These are phyloP conservation scores for Tolypocladium inflatum DNA, from an alignment of 2,329 filamentous ascomycete genomes.

Conservation along the genomic window DNA sequence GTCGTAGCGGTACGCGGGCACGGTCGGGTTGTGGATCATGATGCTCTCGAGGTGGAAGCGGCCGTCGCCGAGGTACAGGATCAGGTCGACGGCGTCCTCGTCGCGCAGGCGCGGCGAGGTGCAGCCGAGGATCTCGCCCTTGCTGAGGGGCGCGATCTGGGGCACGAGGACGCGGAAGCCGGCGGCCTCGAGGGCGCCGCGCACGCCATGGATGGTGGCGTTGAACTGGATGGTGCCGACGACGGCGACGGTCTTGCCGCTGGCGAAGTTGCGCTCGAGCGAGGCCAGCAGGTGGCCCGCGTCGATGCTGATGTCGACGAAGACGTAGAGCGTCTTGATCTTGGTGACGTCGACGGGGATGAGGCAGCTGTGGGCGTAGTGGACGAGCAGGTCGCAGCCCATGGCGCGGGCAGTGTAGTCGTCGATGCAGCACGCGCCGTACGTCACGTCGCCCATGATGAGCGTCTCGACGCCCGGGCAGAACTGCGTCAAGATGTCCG, in stretches of 20 bases:
- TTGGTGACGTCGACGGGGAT: constrained; percentile 94
- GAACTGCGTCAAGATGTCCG: constrained; percentile 90
- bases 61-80: constrained; percentile 85
- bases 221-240: constrained; percentile 99
- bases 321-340: constrained; percentile 96
- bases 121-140: constrained; percentile 95
- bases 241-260: constrained; percentile 79
- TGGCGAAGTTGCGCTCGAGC: constrained; percentile 76
- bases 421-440: constrained; percentile 97
- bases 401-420: constrained; percentile 93
- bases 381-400: constrained; percentile 87
- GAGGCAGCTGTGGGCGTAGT: constrained; percentile 94
- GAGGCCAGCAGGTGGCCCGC: constrained; percentile 78
- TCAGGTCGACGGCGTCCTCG: constrained; percentile 57
- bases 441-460: constrained; percentile 99
- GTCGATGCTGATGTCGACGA: constrained; percentile 96
- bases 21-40: constrained; percentile 93
- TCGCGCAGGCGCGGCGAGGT: constrained; percentile 68
- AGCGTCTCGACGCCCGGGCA: constrained; percentile 85
- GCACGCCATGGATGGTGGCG: constrained; percentile 83
- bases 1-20: constrained; percentile 93
- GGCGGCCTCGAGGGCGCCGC: constrained; percentile 65
- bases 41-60: constrained; percentile 95
- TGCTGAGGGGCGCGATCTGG: constrained; percentile 85
- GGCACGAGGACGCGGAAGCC: constrained; percentile 83